A percentile compares a stretch with the other conserved stretches of the same genome.
Evolutionary conservation across 2,329 filamentous ascomycete genomes (phyloP).

Genomic region (Clarireedia monteithiana): DNA sequence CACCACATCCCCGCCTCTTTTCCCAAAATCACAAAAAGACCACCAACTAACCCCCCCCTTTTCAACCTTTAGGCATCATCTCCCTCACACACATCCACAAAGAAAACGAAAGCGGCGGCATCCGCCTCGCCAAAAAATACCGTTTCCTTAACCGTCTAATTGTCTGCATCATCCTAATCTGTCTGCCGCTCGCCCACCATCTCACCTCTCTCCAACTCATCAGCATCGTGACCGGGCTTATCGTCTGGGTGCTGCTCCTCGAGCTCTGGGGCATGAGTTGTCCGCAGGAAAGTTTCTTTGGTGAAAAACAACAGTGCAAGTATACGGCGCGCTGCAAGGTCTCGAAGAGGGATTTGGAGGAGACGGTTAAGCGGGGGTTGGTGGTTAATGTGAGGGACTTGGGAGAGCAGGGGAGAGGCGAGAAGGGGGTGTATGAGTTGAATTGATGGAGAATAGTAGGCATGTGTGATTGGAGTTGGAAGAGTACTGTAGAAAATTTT

Average conservation of each 20-base stretch:
- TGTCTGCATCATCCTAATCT: constrained; percentile 44
- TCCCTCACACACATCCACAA: constrained; percentile 49
- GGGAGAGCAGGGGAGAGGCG: constrained; percentile 15
- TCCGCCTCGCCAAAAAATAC: constrained; percentile 36
- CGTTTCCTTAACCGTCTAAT: constrained; percentile 43
- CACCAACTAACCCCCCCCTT: neutral
- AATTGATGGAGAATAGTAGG: neutral
- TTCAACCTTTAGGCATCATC: constrained; percentile 34
- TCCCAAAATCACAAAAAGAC: neutral
- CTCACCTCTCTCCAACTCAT: constrained; percentile 41
- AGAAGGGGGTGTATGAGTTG: constrained; percentile 13
- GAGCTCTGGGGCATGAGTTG: constrained; percentile 44
- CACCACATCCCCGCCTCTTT: neutral
- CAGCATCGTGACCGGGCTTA: constrained; percentile 36
- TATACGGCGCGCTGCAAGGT: constrained; percentile 38
- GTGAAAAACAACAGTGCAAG: constrained; percentile 30
- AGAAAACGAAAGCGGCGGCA: constrained; percentile 34
- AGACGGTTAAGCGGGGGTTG: constrained; percentile 16
- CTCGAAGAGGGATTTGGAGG: constrained; percentile 30
- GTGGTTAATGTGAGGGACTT: constrained; percentile 18
- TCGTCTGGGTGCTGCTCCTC: constrained; percentile 38
- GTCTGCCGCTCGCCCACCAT: constrained; percentile 42
- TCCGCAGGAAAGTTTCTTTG: constrained; percentile 37
- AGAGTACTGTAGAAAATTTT: too few relatives aligned
- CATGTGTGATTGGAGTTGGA: too few relatives aligned